Conservation (phyloP, 108 stramenopile genomes). For the Skeletonema potamos region DNA sequence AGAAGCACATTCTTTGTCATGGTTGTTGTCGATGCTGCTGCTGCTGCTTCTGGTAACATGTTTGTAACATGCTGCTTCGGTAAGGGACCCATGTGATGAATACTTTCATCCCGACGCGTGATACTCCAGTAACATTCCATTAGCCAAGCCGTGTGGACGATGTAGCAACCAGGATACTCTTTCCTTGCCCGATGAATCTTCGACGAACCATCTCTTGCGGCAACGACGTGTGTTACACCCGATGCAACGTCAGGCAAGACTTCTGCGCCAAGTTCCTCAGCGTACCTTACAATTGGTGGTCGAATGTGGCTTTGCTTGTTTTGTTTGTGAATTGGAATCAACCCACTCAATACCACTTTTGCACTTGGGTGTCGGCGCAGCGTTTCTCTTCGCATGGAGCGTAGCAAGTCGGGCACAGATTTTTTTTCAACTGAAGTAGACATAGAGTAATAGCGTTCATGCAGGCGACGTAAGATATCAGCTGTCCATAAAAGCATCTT, state of each 20-base stretch:
- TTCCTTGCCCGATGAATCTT: conserved; percentile 65
- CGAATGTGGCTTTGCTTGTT: conserved; percentile 37
- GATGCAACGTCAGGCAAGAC: conserved; percentile 50
- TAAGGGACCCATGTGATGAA: conserved; percentile 42
- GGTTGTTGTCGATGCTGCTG: not conserved
- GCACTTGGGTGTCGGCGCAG: conserved; percentile 30
- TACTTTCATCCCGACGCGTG: conserved; percentile 43
- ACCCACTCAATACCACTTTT: conserved; percentile 71
- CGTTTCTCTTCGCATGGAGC: conserved; percentile 57
- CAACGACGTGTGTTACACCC: conserved; percentile 71
- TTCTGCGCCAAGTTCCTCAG: conserved; percentile 73
- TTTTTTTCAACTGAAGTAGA: conserved; percentile 37
- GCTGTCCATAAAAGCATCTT: conserved; percentile 68
- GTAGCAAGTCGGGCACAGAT: conserved; percentile 66
- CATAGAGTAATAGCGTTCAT: conserved; percentile 58
- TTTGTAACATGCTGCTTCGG: conserved; percentile 4
- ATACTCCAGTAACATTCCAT: conserved; percentile 86
- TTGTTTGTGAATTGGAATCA: conserved; percentile 74
- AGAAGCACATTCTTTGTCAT: conserved; percentile 8
- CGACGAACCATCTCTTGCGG: conserved; percentile 80
- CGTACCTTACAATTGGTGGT: conserved; percentile 73
- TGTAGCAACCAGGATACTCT: conserved; percentile 59
- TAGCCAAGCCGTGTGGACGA: conserved; percentile 76
- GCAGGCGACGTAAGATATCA: conserved; percentile 64
- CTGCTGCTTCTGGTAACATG: too few relatives aligned